Base-by-base conservation (phyloP, 352 stramenopile species). In the Pythium myriotylum region DNA sequence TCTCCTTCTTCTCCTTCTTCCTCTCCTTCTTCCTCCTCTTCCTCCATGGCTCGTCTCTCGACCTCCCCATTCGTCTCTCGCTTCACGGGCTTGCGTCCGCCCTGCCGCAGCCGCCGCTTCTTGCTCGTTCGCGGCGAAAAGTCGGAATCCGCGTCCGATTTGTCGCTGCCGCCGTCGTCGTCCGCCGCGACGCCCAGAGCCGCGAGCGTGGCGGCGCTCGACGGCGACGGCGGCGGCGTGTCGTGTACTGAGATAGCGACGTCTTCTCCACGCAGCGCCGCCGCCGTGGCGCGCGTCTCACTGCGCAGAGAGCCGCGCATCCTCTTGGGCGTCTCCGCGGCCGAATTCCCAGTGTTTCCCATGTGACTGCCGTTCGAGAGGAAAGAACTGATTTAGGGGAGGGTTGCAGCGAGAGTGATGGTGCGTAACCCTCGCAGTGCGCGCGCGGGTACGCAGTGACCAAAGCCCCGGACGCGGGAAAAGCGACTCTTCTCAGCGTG, bases 281-380 rank as follows among this genome's bases (percentile, higher is more conserved):
- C 54, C 17, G 26, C 24, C 53, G 64, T 40, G 22, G 64, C 64
- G 20, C 52, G 47, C 23, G 64, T 72, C 47, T 72, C 64, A 41
- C 64, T 72, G 40, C 64, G 64, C 17, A 72, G 64, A 40, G 51
- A 57, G 2, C 64, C 64, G 27, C 58, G 64, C 41, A 69, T 65
- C 20, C n/a, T 22, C 32, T 8, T 14, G 23, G n/a, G 29, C 29
- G 29, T 10, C 19, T 12, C 1, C 17, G 29, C 42, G 12, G 16
- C 0, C 4, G 53, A 68, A 61, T 61, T 60, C 59, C 59, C 40
- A 55, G 20, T 59, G 58, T 53, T 59, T 58, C 48, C 20, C 13
- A 14, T 29, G 40, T 42, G 35, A 26, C 0, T n/a, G 27, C 6
- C 13, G 0, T 2, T 26, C 2, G 10, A 6, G 41, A 43, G 37